A percentile compares a stretch with the other conserved stretches of the same genome.
Evolutionary conservation across 352 stramenopile species (phyloP).

Genomic region (Globisporangium cylindrosporum): DNA sequence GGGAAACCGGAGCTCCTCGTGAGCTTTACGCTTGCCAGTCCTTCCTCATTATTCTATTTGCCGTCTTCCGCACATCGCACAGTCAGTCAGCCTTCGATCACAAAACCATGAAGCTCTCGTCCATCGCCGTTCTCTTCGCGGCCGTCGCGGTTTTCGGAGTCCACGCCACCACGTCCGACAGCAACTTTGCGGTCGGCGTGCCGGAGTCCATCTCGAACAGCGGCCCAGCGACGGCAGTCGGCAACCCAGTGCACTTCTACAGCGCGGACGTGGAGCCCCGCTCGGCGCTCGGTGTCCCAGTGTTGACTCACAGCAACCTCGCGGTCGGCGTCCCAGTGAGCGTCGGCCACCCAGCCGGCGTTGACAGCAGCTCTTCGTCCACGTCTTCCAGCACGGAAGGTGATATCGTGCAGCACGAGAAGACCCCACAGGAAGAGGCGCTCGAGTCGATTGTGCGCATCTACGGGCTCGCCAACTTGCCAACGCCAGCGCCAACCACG

Average conservation of each 20-base stretch:
- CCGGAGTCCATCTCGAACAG: conserved; percentile 6
- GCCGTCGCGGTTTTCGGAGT: neutral
- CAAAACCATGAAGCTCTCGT: conserved; percentile 19
- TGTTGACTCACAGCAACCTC: neutral
- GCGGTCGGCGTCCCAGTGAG: conserved; percentile 12
- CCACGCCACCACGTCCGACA: neutral
- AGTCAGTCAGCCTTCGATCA: neutral
- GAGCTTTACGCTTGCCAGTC: neutral
- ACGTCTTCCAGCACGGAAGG: neutral
- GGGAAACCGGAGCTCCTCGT: neutral
- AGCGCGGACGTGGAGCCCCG: neutral
- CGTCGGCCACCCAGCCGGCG: conserved; percentile 1
- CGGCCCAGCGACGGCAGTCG: neutral
- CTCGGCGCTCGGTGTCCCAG: conserved; percentile 4
- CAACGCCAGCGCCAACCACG: conserved; percentile 17
- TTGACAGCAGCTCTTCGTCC: conserved; percentile 3
- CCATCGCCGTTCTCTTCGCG: conserved; percentile 7
- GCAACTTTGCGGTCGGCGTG: conserved; percentile 5
- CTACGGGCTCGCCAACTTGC: conserved; percentile 12
- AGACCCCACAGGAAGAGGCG: conserved; percentile 6
- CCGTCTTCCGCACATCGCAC: conserved; percentile 7
- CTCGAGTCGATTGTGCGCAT: conserved; percentile 15
- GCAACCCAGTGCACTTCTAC: conserved; percentile 6
- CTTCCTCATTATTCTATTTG: conserved; percentile 9
- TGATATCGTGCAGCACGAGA: conserved; percentile 8